Evolutionary conservation across 768 basidiomycete genomes (phyloP).

Genomic region (Fistulinella prunicolor): DNA sequence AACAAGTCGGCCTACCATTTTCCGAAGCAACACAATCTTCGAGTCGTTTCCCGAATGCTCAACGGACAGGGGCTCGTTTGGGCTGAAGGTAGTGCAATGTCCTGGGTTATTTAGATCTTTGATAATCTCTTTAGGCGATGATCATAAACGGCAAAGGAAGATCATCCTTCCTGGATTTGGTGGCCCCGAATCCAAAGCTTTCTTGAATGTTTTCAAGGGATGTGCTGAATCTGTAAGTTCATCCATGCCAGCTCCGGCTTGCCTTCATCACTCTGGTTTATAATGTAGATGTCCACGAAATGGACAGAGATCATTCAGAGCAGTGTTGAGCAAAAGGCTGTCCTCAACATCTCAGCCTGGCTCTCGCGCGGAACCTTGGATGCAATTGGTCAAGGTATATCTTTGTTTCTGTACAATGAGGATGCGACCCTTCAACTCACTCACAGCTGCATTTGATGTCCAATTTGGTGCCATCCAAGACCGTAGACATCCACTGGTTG

Average conservation of each 20-base stretch:
- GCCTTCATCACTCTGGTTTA: background rate
- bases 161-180: constrained; percentile 58
- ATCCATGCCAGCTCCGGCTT: background rate
- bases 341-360: constrained; percentile 27
- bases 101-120: background rate
- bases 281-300: constrained; percentile 19
- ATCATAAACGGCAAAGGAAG: constrained; percentile 52
- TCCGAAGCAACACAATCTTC: constrained; percentile 34
- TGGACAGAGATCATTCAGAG: constrained; percentile 22
- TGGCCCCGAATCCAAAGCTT: constrained; percentile 47
- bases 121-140: constrained; percentile 26
- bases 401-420: background rate
- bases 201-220: constrained; percentile 46
- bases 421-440: background rate
- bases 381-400: constrained; percentile 47
- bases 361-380: constrained; percentile 47
- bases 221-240: constrained; percentile 26
- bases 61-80: constrained; percentile 38
- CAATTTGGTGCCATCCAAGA: constrained; percentile 33
- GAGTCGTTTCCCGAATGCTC: constrained; percentile 11
- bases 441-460: constrained; percentile 47
- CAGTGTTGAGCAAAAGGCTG: constrained; percentile 6
- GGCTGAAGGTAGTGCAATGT: constrained; percentile 36
- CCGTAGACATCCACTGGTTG: constrained; percentile 10
- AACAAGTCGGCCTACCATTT: constrained; percentile 44